Evolutionary conservation across 805 yeast species (phyloP), one percentile per base, ranked within the genome.

Genomic region (Ogataea methanolica): DNA sequence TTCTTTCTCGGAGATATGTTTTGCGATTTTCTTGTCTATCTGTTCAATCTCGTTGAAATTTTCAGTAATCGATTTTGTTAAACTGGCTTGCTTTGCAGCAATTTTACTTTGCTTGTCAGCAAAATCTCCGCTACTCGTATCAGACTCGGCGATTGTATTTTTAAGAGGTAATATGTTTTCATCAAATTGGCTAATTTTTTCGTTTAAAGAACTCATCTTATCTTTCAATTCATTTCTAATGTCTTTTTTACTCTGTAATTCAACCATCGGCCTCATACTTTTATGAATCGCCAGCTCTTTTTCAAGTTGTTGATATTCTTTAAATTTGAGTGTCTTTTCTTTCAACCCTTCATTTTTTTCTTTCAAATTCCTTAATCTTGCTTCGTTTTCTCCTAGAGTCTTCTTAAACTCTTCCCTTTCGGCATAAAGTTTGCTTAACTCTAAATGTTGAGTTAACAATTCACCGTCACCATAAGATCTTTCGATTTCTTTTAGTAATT

Each of bases 401-500:
- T 58, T 58, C 1, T 50, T 46, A 16, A 67, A 58, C 8, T 56
- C 61, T 41, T 64, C 67, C 43, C 69, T 59, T 12, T 61, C 60
- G 6, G 54, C 62, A 54, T 87, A 88, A 12, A 79, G 67, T 5
- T 64, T 63, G 33, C 77, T 80, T 42, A 92, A 70, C 29, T 68
- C 57, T 35, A 78, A 74, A 57, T 92, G 95, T 43, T 72, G 73
- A 2, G 65, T 66, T 4, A 80, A 62, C 53, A 91, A 67, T 36
- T 76, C 72, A 3, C 83, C 78, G 43, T 78, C 71, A 5, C 85
- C 88, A 33, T 89, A 78, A 1, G 97, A 89, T 49, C 92, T 70
- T 59, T 90, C 88, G 1, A 96, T 88, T 57, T 88, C 96, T 23
- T 72, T 58, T 12, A 94, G 71, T 8, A 92, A 68, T 50, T 81